Percentiles rank a stretch among this genome's conserved stretches.
phyloP scores from a whole-genome alignment of 805 yeast genomes.

The Cyberlindnera subsufficiens region DNA sequence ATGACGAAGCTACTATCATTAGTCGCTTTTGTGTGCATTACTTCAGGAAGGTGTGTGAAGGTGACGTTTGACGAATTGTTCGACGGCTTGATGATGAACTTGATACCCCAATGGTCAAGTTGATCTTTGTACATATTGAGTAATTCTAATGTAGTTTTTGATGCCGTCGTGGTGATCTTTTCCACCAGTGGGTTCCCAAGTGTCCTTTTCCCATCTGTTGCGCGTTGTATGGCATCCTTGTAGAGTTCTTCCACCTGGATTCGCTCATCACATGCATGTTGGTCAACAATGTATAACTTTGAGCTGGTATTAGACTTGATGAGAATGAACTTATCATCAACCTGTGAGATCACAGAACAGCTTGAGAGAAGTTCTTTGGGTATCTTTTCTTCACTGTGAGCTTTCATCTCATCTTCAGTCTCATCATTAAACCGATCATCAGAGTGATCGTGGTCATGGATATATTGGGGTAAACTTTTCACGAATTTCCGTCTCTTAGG shows the following conservation, averaged over 20 bases:
- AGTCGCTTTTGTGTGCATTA: constrained; percentile 30
- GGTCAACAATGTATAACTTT: constrained; percentile 50
- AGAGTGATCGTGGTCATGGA: neutral
- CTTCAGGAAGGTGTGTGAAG: constrained; percentile 39
- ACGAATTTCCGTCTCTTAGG: constrained; percentile 7
- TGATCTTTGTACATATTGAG: constrained; percentile 24
- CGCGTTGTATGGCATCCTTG: constrained; percentile 29
- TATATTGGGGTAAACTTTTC: neutral
- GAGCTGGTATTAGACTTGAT: constrained; percentile 19
- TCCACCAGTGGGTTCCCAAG: constrained; percentile 11
- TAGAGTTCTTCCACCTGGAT: constrained; percentile 49
- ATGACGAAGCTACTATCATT: constrained; percentile 27
- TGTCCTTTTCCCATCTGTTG: constrained; percentile 18
- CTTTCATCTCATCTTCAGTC: neutral
- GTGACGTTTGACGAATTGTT: constrained; percentile 6
- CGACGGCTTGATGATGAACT: constrained; percentile 10
- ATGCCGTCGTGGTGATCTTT: constrained; percentile 12
- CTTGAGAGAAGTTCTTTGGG: constrained; percentile 17
- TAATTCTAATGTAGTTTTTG: constrained; percentile 27
- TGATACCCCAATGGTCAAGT: constrained; percentile 42
- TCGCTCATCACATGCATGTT: constrained; percentile 84
- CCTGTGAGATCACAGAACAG: constrained; percentile 44
- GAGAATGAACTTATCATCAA: constrained; percentile 61
- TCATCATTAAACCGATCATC: neutral
- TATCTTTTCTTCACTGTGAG: constrained; percentile 1